Percentiles rank a stretch among this genome's conserved stretches.
These are phyloP conservation scores for Gaertneriomyces sp. DNA, from an alignment of 192 early-diverging fungal species.

Conservation along the genomic window DNA sequence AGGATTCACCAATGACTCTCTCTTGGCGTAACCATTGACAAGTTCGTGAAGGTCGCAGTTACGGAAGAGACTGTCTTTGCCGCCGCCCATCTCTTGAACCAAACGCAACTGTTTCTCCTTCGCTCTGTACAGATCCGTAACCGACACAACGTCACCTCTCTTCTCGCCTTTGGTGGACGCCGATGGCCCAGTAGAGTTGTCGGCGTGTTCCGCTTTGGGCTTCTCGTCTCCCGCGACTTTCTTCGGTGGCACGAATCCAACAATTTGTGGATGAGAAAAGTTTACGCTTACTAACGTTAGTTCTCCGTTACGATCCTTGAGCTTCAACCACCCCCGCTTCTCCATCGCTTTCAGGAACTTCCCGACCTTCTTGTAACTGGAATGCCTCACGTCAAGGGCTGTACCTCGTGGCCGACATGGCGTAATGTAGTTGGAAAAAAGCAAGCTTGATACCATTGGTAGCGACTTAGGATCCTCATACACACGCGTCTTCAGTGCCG, in stretches of 20 bases:
- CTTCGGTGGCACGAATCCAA: slow-evolving; percentile 8
- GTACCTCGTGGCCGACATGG: slow-evolving; percentile 58
- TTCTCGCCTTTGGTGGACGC: too few species aligned
- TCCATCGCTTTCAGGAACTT: slow-evolving; percentile 89
- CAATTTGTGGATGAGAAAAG: slow-evolving; percentile 51
- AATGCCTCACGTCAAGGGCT: slow-evolving; percentile 77
- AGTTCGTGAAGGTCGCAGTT: slow-evolving; percentile 54
- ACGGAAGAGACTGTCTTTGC: slow-evolving; percentile 56
- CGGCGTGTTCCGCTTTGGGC: slow-evolving; percentile 6
- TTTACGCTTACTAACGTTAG: slow-evolving; percentile 56
- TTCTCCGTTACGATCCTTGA: slow-evolving; percentile 76
- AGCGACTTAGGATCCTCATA: slow-evolving; percentile 55
- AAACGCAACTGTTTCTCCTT: slow-evolving; percentile 18
- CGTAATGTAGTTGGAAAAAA: slow-evolving; percentile 76
- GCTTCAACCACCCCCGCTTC: slow-evolving; percentile 75
- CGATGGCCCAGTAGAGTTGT: slow-evolving; percentile 1
- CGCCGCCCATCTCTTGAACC: slow-evolving; percentile 32
- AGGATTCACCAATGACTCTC: slow-evolving; percentile 40
- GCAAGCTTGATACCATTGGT: slow-evolving; percentile 69
- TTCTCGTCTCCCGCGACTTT: slow-evolving; percentile 30
- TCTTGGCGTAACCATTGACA: slow-evolving; percentile 63
- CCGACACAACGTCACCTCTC: slow-evolving; percentile 17
- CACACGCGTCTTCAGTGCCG: slow-evolving; percentile 66
- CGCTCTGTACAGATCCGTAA: slow-evolving; percentile 32
- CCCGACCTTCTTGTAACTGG: slow-evolving; percentile 76